Conservation (phyloP, 2,329 filamentous ascomycete genomes). For the Conoideocrella luteorostrata region DNA sequence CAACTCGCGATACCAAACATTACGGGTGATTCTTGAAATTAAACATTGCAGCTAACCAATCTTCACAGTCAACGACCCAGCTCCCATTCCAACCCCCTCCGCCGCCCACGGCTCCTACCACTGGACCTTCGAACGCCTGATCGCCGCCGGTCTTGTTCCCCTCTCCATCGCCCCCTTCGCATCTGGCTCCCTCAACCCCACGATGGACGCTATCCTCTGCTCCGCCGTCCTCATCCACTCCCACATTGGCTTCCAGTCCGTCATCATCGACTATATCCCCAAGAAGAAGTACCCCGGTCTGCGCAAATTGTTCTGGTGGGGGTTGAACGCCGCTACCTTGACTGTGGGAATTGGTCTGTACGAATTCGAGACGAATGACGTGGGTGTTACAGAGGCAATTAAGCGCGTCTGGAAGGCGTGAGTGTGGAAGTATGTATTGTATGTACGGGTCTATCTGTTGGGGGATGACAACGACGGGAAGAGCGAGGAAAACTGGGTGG, state of each 20-base stretch:
- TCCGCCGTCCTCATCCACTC: constrained; percentile 82
- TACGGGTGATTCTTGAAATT: no score
- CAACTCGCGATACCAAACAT: no score
- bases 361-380: constrained; percentile 98
- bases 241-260: constrained; percentile 88
- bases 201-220: constrained; percentile 80
- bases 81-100: constrained; percentile 62
- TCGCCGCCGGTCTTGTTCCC: constrained; percentile 77
- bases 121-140: constrained; percentile 90
- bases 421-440: constrained; percentile 5
- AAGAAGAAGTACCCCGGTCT: constrained; percentile 59
- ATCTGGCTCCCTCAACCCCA: constrained; percentile 82
- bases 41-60: constrained; percentile 11
- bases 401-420: constrained; percentile 86
- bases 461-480: background rate
- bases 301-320: constrained; percentile 66
- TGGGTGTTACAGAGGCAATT: constrained; percentile 84
- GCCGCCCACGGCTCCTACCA: constrained; percentile 92
- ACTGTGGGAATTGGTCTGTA: constrained; percentile 84
- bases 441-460: background rate
- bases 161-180: constrained; percentile 88
- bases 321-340: constrained; percentile 70
- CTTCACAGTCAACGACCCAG: constrained; percentile 76
- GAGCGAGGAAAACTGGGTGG: background rate
- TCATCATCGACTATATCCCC: constrained; percentile 90